Evolutionary conservation across 768 basidiomycete genomes (phyloP), one percentile per base, ranked within the genome.

Genomic region (Collybiopsis confluens): DNA sequence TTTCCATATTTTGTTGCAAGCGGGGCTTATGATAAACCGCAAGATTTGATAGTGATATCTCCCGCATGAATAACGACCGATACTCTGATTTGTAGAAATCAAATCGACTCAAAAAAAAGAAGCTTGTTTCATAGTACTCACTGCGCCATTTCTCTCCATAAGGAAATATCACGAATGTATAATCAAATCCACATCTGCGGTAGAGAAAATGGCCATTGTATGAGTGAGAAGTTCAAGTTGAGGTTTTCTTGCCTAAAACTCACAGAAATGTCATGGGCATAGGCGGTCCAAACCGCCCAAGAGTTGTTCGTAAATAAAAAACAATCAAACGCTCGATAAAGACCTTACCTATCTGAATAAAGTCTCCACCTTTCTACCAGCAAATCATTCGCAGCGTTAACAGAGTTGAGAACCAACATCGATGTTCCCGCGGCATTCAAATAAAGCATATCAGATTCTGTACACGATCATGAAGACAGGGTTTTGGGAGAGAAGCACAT

Each of bases 361-460:
- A 58, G 58, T 24, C 38, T 53, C 2, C 59, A 64, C 48, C 62
- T 57, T 40, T 56, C 59, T 9, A 65, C 64, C 1, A 69, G 45
- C 23, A 68, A 59, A 20, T 67, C 64, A 18, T 54, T 58, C 7
- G 59, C 61, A 6, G 59, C 55, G 24, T 65, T 54, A 5, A 55
- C 56, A 16, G 61, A 59, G 40, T 66, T 60, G 13, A 67, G 51
- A 26, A 66, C 52, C 27, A 66, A 46, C 16, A 68, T 52, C 0
- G 54, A 59, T 13, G 56, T 58, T 24, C 66, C 64, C 2, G 53
- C 49, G 4, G 60, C 48, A 40, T 57, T 55, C n/a, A 65, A 51
- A 52, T 63, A 62, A 21, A 67, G 38, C n/a, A 40, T 5, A 40
- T 40, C 38, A 40, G 15, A 16, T 6, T 20, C 38, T 40, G 38